Evolutionary conservation across 2,329 filamentous ascomycete genomes (phyloP).

Genomic region (Exophiala alcalophila): DNA sequence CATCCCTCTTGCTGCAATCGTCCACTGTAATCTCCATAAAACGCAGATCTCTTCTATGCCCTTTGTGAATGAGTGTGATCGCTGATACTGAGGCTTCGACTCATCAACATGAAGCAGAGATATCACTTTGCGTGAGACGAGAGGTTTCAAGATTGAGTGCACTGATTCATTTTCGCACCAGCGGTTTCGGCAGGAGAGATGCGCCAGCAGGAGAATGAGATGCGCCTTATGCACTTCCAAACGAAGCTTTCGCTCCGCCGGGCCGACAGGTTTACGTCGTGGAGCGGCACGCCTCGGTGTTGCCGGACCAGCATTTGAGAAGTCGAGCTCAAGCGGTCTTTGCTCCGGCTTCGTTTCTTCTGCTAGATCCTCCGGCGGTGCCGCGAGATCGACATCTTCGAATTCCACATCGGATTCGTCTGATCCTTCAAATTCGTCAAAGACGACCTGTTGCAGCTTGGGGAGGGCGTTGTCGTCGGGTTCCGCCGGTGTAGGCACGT

Average conservation of each 20-base stretch:
- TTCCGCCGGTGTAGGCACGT: slow-evolving; percentile 13
- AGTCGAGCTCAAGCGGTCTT: slow-evolving; percentile 37
- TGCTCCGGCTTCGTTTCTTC: slow-evolving; percentile 38
- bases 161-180: slow-evolving; percentile 80
- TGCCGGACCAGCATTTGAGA: slow-evolving; percentile 27
- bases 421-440: slow-evolving; percentile 55
- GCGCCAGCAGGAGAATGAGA: slow-evolving; percentile 74
- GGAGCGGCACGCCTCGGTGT: slow-evolving; percentile 20
- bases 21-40: slow-evolving; percentile 50
- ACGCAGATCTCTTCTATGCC: slow-evolving; percentile 58
- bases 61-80: slow-evolving; percentile 62
- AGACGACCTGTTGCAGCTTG: slow-evolving; percentile 36
- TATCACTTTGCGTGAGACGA: slow-evolving; percentile 65
- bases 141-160: slow-evolving; percentile 62
- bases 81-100: slow-evolving; percentile 64
- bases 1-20: slow-evolving; percentile 68
- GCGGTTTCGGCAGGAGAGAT: slow-evolving; percentile 72
- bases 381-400: slow-evolving; percentile 51
- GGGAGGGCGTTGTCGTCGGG: slow-evolving; percentile 17
- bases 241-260: slow-evolving; percentile 59
- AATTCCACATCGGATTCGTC: slow-evolving; percentile 58
- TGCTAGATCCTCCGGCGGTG: slow-evolving; percentile 37
- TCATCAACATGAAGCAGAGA: slow-evolving; percentile 66
- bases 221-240: slow-evolving; percentile 83
- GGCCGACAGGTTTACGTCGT: slow-evolving; percentile 53